Conservation (phyloP, 2,329 filamentous ascomycete species). For the Penicillium sp. region DNA sequence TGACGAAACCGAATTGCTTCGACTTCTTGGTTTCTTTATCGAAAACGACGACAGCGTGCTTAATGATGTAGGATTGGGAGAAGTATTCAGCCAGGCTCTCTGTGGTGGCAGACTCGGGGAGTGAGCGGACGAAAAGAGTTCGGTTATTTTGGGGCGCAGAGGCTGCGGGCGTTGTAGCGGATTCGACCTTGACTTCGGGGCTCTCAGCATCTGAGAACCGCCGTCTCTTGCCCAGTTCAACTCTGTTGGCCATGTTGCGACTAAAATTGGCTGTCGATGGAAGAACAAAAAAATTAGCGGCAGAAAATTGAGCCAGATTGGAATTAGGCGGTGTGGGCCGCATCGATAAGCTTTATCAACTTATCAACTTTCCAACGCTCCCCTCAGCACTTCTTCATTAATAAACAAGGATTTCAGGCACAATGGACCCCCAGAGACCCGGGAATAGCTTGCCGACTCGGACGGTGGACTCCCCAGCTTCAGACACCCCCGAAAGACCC, state of each 20-base stretch:
- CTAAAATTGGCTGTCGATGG: slow-evolving; percentile 15
- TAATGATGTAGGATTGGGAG: slow-evolving; percentile 90
- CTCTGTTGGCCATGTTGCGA: slow-evolving; percentile 27
- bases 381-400: slow-evolving; percentile 12
- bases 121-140: slow-evolving; percentile 87
- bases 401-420: neutral
- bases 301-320: slow-evolving; percentile 32
- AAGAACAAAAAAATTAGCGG: slow-evolving; percentile 35
- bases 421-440: slow-evolving; percentile 1
- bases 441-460: slow-evolving; percentile 27
- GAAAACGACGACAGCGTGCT: slow-evolving; percentile 89
- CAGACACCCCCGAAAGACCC: slow-evolving; percentile 17
- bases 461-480: slow-evolving; percentile 37
- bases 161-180: slow-evolving; percentile 21
- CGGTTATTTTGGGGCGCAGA: slow-evolving; percentile 46
- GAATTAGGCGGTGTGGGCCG: slow-evolving; percentile 10
- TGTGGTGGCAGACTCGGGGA: slow-evolving; percentile 75
- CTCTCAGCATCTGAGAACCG: slow-evolving; percentile 32
- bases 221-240: slow-evolving; percentile 38
- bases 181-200: slow-evolving; percentile 20
- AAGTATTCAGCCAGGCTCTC: slow-evolving; percentile 86
- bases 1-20: slow-evolving; percentile 94
- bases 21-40: slow-evolving; percentile 85
- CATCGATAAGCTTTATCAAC: slow-evolving; percentile 21
- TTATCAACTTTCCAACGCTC: slow-evolving; percentile 12